Evolutionary conservation across 345 rosid species (phyloP).

Genomic region (Ricinus communis): DNA sequence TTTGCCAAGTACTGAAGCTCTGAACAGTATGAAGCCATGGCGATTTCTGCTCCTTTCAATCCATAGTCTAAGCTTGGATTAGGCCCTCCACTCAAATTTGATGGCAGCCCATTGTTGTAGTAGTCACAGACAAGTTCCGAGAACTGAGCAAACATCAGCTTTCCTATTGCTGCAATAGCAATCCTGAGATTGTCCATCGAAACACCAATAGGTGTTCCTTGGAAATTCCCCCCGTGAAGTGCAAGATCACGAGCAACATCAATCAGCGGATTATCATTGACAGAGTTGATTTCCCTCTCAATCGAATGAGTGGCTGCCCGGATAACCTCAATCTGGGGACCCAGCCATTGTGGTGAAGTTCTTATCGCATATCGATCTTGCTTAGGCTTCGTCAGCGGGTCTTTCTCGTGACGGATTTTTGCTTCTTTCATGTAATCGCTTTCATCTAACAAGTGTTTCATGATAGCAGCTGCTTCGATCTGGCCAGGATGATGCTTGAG

Average conservation of each 20-base stretch:
- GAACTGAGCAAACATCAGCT: conserved; percentile 55
- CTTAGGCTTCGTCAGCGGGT: conserved; percentile 50
- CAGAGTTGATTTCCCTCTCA: conserved; percentile 54
- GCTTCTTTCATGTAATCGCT: conserved; percentile 46
- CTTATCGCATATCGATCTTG: conserved; percentile 49
- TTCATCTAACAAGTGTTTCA: conserved; percentile 37
- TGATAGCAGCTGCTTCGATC: conserved; percentile 51
- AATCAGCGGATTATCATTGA: conserved; percentile 51
- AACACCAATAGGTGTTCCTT: conserved; percentile 57
- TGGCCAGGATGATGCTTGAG: conserved; percentile 60
- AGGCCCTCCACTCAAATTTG: conserved; percentile 48
- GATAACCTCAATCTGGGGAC: conserved; percentile 53
- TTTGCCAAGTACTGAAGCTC: conserved; percentile 57
- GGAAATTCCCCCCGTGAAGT: conserved; percentile 58
- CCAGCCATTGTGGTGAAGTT: conserved; percentile 62
- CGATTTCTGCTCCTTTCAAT: conserved; percentile 53
- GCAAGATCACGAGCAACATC: conserved; percentile 43
- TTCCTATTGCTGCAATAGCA: conserved; percentile 52
- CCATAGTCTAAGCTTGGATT: conserved; percentile 58
- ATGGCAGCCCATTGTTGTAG: conserved; percentile 57
- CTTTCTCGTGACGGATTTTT: conserved; percentile 34
- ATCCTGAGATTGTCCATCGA: conserved; percentile 57
- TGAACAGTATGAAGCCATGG: conserved; percentile 53
- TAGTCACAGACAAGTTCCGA: conserved; percentile 52
- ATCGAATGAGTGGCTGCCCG: conserved; percentile 45